Evolutionary conservation across 2,329 filamentous ascomycete genomes (phyloP).

Genomic region (Fusarium verticillioides): DNA sequence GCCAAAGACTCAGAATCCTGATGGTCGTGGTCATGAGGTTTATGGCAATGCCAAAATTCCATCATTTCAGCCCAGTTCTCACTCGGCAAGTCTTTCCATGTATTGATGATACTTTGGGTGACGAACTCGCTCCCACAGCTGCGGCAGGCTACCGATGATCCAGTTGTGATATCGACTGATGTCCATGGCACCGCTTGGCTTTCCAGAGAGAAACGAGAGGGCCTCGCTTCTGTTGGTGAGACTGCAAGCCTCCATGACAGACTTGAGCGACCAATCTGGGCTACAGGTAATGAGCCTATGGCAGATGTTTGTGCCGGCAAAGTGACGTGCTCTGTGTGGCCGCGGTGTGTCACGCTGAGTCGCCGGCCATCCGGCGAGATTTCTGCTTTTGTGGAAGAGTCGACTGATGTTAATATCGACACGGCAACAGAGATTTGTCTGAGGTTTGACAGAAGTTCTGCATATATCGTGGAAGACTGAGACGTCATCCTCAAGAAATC

Average conservation of each 20-base stretch:
- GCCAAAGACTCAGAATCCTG: constrained; percentile 61
- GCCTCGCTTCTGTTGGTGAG: constrained; percentile 38
- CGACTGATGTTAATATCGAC: constrained; percentile 57
- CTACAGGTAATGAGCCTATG: constrained; percentile 52
- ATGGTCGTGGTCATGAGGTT: constrained; percentile 72
- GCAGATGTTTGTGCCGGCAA: constrained; percentile 58
- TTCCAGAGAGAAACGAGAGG: constrained; percentile 47
- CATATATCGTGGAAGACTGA: constrained; percentile 60
- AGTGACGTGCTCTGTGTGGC: constrained; percentile 47
- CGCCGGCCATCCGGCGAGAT: constrained; percentile 58
- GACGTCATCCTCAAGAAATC: constrained; percentile 26
- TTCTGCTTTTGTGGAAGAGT: constrained; percentile 55
- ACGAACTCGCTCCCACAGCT: constrained; percentile 55
- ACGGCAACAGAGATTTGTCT: constrained; percentile 70
- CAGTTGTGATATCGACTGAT: constrained; percentile 58
- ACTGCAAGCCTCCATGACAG: constrained; percentile 67
- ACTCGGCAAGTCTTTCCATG: constrained; percentile 94
- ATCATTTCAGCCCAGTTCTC: constrained; percentile 99
- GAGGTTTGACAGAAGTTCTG: constrained; percentile 73
- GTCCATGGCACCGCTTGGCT: constrained; percentile 65
- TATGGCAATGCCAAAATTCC: constrained; percentile 99
- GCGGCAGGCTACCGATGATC: constrained; percentile 57
- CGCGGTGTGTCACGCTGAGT: constrained; percentile 62
- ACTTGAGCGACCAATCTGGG: constrained; percentile 46
- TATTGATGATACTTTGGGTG: constrained; percentile 51